Evolutionary conservation across 2,329 filamentous ascomycete species (phyloP), one percentile per base, ranked within the genome.

Genomic region (Exserohilum rostratum): DNA sequence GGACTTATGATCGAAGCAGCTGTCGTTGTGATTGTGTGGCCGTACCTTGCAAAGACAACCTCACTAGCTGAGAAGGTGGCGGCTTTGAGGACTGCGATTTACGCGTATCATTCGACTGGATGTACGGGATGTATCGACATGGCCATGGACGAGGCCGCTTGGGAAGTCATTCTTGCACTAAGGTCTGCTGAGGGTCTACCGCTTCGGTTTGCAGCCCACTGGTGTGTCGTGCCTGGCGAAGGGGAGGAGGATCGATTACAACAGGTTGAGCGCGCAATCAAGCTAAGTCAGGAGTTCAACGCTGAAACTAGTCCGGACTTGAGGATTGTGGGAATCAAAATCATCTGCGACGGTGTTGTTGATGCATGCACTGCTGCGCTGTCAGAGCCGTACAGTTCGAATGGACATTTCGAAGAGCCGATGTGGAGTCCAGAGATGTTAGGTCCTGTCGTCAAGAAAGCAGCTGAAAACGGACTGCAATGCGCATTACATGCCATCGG

Each of bases 401-500:
- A 80, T 57, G 79, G 76, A 1, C 67, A 75, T 5, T 73, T 77
- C 10, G 73, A 79, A 18, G 79, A 82, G 2, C 77, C 84, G 0
- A 77, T 87, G 45, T 89, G 86, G 86, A 74, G 78, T 0, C 71
- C 75, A 2, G 76, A 78, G 13, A 79, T 83, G 56, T 77, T 88
- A 5, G 76, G 76, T 3, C 79, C 80, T 0, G 81, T 87, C 0
- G 80, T 89, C 1, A 71, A 77, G 10, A 77, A 77, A n/a, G 85
- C 85, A 2, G 79, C 82, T 39, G 74, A 73, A 3, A 79, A 79
- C 0, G 81, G 82, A 0, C 69, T 89, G 34, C 86, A 89, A 65
- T 81, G 84, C 33, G 86, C 86, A 0, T 76, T 89, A 9, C 86
- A 89, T 62, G 86, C 86, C 37, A 89, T 89, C 53, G 86, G 86